Evolutionary conservation across 2,329 filamentous ascomycete genomes (phyloP), one percentile per base, ranked within the genome.

Genomic region (Dothideomycetes sp.): DNA sequence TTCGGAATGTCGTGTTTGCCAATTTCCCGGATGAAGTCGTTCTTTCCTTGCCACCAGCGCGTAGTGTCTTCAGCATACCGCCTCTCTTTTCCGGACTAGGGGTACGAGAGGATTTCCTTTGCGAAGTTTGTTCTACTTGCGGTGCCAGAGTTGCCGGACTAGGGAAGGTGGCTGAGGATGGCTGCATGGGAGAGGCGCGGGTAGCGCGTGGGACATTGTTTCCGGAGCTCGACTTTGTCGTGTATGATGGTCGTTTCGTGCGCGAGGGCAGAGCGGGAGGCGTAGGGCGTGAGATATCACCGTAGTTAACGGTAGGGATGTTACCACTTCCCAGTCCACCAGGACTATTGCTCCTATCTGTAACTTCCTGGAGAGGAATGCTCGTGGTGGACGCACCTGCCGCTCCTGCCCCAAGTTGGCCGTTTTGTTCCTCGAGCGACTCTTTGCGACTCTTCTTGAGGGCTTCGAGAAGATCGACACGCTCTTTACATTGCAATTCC

Each of bases 401-500:
- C 16, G 34, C 39, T 38, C 38, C 38, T 29, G 19, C 15, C 22
- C 10, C 22, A 22, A 25, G 28, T 9, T 3, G 12, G 8, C 25
- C 37, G 4, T 41, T n/a, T 9, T 32, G 19, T 54, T 63, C 59
- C 47, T 67, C 54, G 52, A 62, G 63, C 7, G 65, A 66, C 33
- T 78, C 75, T 46, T 71, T 64, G 22, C 75, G 66, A 52, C 76
- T 82, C 48, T 82, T 69, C 46, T 80, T 76, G 43, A 96, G 66
- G 5, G 88, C 82, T 56, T 91, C 82, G 5, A 96, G 71, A 23
- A 96, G 69, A 57, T 94, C 86, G 36, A 95, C 85, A 34, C 88
- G 76, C 63, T 96, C 89, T 60, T 91, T 89, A 62, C 88, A 95
- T 63, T 95, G 89, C 47, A 88, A 60, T 58, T 96, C 87, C 55